These are phyloP conservation scores for Fagopyrum esculentum DNA, from an alignment of 148 eudicot species.

Conservation along the genomic window DNA sequence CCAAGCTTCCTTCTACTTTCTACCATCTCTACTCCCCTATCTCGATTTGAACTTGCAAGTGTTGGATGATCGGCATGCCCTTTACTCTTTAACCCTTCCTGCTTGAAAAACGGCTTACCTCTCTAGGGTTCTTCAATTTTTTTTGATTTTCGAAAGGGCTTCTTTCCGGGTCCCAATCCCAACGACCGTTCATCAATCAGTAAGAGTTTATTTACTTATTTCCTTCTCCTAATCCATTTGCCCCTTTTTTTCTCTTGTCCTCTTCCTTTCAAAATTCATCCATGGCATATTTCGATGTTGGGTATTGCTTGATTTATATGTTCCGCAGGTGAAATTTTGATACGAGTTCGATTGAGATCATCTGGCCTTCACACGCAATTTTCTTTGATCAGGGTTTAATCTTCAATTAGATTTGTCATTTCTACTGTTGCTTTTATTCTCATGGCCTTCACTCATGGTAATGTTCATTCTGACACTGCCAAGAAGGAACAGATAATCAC, in stretches of 20 bases:
- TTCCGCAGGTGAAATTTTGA: neutral
- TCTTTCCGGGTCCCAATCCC: neutral
- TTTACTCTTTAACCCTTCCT: neutral
- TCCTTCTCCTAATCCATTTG: neutral
- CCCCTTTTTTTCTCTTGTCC: neutral
- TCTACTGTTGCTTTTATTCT: slow-evolving; percentile 15
- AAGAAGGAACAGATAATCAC: slow-evolving; percentile 86
- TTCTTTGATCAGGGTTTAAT: neutral
- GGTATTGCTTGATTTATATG: neutral
- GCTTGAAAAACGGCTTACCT: neutral
- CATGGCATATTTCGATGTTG: neutral
- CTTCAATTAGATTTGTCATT: neutral
- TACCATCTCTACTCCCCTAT: neutral
- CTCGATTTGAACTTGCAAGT: neutral
- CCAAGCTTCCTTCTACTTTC: neutral
- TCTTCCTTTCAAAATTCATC: neutral
- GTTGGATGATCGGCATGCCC: neutral
- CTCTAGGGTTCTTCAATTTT: neutral
- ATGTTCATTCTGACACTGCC: slow-evolving; percentile 60
- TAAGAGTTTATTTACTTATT: neutral
- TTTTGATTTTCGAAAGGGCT: neutral
- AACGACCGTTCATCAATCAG: neutral
- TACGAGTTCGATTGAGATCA: neutral
- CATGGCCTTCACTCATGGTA: slow-evolving; percentile 64
- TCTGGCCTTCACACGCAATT: neutral